phyloP scores from a whole-genome alignment of 805 yeast genomes.

The Kluyveromyces lactis region DNA sequence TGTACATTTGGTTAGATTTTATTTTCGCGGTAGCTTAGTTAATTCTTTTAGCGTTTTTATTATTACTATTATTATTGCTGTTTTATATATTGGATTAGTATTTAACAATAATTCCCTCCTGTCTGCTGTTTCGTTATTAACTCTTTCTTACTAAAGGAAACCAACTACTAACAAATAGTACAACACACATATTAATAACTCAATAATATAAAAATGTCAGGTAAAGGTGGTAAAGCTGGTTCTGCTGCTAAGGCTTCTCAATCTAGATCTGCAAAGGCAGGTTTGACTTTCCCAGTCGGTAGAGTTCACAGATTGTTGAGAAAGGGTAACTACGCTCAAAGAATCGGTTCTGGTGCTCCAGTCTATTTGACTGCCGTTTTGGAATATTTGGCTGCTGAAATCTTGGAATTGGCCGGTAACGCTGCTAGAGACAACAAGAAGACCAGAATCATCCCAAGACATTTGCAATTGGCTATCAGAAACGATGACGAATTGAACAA shows the following conservation, averaged over 20 bases:
- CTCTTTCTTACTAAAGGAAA: no score
- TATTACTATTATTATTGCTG: no score
- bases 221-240: conserved; percentile 79
- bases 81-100: no score
- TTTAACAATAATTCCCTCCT: no score
- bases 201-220: conserved; percentile 40
- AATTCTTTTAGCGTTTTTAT: no score
- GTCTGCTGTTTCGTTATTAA: no score
- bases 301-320: conserved; percentile 92
- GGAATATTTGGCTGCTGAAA: conserved; percentile 93
- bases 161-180: no score
- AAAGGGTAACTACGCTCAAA: conserved; percentile 93
- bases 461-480: conserved; percentile 93
- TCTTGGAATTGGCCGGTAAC: conserved; percentile 91
- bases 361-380: conserved; percentile 90
- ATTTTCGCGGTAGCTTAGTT: no score
- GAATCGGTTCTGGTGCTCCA: conserved; percentile 98
- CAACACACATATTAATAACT: no score
- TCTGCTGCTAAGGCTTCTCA: conserved; percentile 86
- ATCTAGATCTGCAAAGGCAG: conserved; percentile 95
- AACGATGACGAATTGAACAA: conserved; percentile 95
- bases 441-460: conserved; percentile 96
- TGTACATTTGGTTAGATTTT: no score
- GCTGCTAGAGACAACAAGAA: conserved; percentile 98
- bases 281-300: conserved; percentile 96